phyloP scores from a whole-genome alignment of 192 early-diverging fungal genomes.

The Podila minutissima region DNA sequence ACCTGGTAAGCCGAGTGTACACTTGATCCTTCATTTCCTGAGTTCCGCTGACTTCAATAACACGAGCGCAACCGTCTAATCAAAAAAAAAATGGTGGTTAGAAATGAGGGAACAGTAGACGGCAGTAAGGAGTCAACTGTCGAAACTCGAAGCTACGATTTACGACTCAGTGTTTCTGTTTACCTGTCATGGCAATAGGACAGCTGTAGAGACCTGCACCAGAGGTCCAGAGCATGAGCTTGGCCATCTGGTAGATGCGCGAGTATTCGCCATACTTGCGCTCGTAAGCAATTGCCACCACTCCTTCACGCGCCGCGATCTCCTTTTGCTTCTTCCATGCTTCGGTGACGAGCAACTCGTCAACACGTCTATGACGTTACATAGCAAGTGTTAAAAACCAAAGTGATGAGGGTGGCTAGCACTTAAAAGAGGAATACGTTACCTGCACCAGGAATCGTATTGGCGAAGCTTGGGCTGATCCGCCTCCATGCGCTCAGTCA shows the following conservation, averaged over 20 bases:
- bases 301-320: constrained; percentile 69
- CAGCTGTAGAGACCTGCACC: constrained; percentile 66
- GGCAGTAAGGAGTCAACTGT: background rate
- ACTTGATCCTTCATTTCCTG: constrained; percentile 61
- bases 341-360: constrained; percentile 64
- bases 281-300: constrained; percentile 74
- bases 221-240: constrained; percentile 67
- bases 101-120: background rate
- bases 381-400: background rate
- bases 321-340: constrained; percentile 72
- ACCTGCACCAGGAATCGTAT: constrained; percentile 74
- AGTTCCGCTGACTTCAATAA: constrained; percentile 67
- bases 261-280: constrained; percentile 58
- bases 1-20: constrained; percentile 57
- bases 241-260: constrained; percentile 73
- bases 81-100: too few relatives aligned
- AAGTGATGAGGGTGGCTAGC: background rate
- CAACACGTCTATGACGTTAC: constrained; percentile 56
- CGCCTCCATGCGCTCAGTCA: constrained; percentile 62
- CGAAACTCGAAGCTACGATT: background rate
- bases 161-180: background rate
- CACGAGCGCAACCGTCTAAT: constrained; percentile 68
- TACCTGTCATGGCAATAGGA: constrained; percentile 78
- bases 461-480: constrained; percentile 72
- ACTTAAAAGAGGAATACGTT: background rate